Evolutionary conservation across 352 stramenopile species (phyloP).

Genomic region (Phytophthora crassamura): DNA sequence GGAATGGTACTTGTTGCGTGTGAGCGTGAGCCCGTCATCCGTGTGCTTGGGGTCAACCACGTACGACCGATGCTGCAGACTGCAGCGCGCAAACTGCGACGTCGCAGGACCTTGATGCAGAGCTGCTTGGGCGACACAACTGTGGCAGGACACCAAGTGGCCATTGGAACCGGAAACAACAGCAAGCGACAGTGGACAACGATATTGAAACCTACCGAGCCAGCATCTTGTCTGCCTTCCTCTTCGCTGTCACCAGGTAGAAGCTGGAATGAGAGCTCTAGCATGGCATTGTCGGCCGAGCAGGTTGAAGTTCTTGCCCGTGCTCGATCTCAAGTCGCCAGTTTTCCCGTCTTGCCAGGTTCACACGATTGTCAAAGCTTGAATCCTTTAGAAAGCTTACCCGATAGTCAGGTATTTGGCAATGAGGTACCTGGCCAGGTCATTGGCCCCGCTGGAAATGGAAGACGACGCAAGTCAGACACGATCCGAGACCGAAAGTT

Average conservation of each 20-base stretch:
- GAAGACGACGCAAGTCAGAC: slow-evolving; percentile 1
- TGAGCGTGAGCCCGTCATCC: slow-evolving; percentile 39
- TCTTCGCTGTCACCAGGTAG: slow-evolving; percentile 1
- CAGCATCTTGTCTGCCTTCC: slow-evolving; percentile 7
- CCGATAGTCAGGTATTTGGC: slow-evolving; percentile 81
- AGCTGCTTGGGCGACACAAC: slow-evolving; percentile 13
- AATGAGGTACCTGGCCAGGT: slow-evolving; percentile 79
- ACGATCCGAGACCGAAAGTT: background rate
- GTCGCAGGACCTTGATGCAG: slow-evolving; percentile 4
- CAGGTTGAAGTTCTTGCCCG: background rate
- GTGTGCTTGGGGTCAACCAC: slow-evolving; percentile 40
- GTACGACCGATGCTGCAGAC: slow-evolving; percentile 42
- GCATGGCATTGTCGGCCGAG: no score
- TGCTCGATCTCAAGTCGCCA: background rate
- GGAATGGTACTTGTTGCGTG: slow-evolving; percentile 79
- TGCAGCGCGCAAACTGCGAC: slow-evolving; percentile 14
- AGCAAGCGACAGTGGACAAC: no score
- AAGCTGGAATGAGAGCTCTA: slow-evolving; percentile 14
- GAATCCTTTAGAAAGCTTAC: background rate
- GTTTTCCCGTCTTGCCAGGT: no score
- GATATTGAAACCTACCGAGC: slow-evolving; percentile 12
- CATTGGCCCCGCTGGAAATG: slow-evolving; percentile 63
- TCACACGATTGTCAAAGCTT: background rate
- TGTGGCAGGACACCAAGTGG: slow-evolving; percentile 3
- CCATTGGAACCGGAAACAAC: background rate